Evolutionary conservation across 768 basidiomycete genomes (phyloP).

Genomic region (Amanita thiersii): DNA sequence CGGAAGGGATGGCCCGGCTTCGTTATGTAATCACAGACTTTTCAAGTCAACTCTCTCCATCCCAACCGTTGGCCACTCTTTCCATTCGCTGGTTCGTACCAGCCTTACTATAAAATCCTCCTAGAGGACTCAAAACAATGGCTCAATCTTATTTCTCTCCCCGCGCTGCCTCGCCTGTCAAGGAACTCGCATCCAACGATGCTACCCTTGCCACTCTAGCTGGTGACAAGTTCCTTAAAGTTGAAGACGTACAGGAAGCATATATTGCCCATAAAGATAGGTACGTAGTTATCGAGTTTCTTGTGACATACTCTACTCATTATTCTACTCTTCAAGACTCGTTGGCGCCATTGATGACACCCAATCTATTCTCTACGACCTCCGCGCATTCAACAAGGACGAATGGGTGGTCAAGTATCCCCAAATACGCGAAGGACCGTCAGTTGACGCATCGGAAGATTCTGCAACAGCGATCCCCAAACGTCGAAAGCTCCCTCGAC

Average conservation of each 20-base stretch:
- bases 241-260: conserved; percentile 68
- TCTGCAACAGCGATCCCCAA: conserved; percentile 20
- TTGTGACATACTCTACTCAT: conserved; percentile 6
- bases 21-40: conserved; percentile 1
- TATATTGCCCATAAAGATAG: conserved; percentile 71
- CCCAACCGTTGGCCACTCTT: too few relatives aligned
- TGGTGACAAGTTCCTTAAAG: conserved; percentile 40
- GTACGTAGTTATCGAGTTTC: conserved; percentile 33
- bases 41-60: neutral
- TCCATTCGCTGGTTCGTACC: too few relatives aligned
- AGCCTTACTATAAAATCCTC: too few relatives aligned
- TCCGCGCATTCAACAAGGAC: conserved; percentile 75
- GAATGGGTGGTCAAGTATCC: conserved; percentile 91
- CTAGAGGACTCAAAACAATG: too few relatives aligned
- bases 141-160: conserved; percentile 32
- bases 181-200: conserved; percentile 21
- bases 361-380: conserved; percentile 54
- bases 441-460: conserved; percentile 16
- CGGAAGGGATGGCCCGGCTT: neutral
- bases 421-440: conserved; percentile 43
- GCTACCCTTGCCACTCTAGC: conserved; percentile 20
- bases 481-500: conserved; percentile 38
- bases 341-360: conserved; percentile 72
- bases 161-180: conserved; percentile 27
- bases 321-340: conserved; percentile 36